These are phyloP conservation scores for Ceratocystis alfenasii DNA, from an alignment of 2,329 filamentous ascomycete genomes.

Conservation along the genomic window DNA sequence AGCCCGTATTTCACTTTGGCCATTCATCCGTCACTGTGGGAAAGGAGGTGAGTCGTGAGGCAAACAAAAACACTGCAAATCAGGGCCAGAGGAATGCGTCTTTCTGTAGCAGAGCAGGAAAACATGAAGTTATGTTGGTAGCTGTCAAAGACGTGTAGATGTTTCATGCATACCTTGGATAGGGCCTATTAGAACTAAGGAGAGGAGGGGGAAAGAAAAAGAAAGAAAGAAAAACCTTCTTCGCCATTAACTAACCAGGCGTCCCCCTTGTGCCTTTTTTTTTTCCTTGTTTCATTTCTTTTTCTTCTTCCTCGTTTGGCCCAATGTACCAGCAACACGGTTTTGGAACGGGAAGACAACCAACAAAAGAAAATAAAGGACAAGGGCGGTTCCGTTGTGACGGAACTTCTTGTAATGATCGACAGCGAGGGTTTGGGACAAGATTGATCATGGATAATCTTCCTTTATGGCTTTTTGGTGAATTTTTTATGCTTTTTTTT, in stretches of 20 bases:
- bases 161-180: too few species aligned
- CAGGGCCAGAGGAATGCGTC: too few species aligned
- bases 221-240: not conserved
- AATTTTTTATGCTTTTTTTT: not conserved
- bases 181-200: too few species aligned
- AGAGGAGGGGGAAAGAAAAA: not conserved
- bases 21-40: too few species aligned
- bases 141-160: too few species aligned
- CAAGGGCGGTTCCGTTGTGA: slow-evolving; percentile 7
- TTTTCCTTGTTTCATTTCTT: not conserved
- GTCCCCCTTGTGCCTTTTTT: not conserved
- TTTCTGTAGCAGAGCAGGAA: too few species aligned
- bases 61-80: too few species aligned
- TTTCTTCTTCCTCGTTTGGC: not conserved
- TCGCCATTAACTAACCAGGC: not conserved
- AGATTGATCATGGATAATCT: not conserved
- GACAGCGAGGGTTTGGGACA: slow-evolving; percentile 1
- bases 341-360: not conserved
- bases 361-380: slow-evolving; percentile 1
- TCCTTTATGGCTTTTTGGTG: not conserved
- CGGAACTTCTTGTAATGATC: slow-evolving; percentile 10
- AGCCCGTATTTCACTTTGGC: too few species aligned
- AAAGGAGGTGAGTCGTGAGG: too few species aligned
- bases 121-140: too few species aligned
- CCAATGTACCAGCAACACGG: not conserved